Evolutionary conservation across 306 rosid species (phyloP).

Genomic region (Cucurbita moschata): DNA sequence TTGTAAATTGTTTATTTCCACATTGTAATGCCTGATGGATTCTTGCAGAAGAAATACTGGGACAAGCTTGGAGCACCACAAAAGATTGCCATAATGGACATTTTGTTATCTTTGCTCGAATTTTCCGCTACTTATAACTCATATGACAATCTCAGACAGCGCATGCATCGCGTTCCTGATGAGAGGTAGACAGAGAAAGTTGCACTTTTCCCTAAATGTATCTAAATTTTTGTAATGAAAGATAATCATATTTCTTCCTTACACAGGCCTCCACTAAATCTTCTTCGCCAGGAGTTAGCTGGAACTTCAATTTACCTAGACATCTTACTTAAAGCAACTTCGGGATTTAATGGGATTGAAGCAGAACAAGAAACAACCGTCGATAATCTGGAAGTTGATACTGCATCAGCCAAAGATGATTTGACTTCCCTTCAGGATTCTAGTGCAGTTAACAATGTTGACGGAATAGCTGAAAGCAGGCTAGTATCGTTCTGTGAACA

Average conservation of each 20-base stretch:
- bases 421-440: slow-evolving; percentile 21
- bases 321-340: slow-evolving; percentile 71
- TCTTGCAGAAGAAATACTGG: slow-evolving; percentile 93
- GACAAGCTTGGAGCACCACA: slow-evolving; percentile 54
- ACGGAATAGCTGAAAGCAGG: slow-evolving; percentile 76
- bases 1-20: not conserved
- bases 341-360: slow-evolving; percentile 26
- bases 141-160: slow-evolving; percentile 64
- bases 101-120: slow-evolving; percentile 66
- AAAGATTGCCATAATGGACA: slow-evolving; percentile 71
- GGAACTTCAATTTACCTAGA: slow-evolving; percentile 82
- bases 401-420: slow-evolving; percentile 17
- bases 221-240: not conserved
- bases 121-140: slow-evolving; percentile 92
- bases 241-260: slow-evolving; percentile 17
- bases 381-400: slow-evolving; percentile 20
- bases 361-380: slow-evolving; percentile 19
- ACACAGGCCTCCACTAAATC: slow-evolving; percentile 91
- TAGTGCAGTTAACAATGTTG: slow-evolving; percentile 49
- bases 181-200: slow-evolving; percentile 40
- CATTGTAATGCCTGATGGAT: slow-evolving; percentile 1
- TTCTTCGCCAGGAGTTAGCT: slow-evolving; percentile 84
- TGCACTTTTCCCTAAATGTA: not conserved
- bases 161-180: slow-evolving; percentile 76
- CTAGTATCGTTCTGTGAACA: slow-evolving; percentile 81